Base-by-base conservation (phyloP, 2,329 filamentous ascomycete species). In the Ophiostoma sp. region DNA sequence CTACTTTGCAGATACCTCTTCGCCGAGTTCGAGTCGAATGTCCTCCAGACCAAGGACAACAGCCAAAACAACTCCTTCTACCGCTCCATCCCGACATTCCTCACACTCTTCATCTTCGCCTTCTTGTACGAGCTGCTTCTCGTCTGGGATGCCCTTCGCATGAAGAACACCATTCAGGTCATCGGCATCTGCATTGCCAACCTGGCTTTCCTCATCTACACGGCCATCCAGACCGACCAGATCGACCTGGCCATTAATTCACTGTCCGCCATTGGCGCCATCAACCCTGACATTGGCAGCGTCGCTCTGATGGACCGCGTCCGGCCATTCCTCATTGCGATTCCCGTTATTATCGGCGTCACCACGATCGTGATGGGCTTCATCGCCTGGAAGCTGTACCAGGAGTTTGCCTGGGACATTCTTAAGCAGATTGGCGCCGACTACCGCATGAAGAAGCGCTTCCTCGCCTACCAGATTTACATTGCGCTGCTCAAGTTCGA, bases 341-440 rank as follows among this genome's bases (percentile, higher is more conserved):
- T 97, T 72, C 96, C 96, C 0, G 90, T 89, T 78, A 89, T 99
- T 73, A 92, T 98, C 76, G 94, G 89, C 0, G 82, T 97, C 39
- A 89, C 89, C 39, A 95, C 93, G 2, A 76, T 95, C 6, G 79
- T 90, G 71, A 91, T 98, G 86, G 87, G 86, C 17, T 92, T 94
- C 75, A 85, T 95, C 70, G 91, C 95, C 1, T 98, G 94, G 93
- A 98, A 97, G 84, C 87, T 99, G 42, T 98, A 99, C 81, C 94
- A 97, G 80, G 95, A 98, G 82, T 99, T 99, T 82, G 95, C 96
- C 12, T 99, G 96, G 96, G 96, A 96, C 73, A 99, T 99, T 79
- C 94, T 99, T 83, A 99, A 99, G 86, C 95, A 97, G 82, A 99
- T 99, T 80, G 97, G 95, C 80, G 96, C 96, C 70, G 96, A 99